Percentiles rank a stretch among this genome's conserved stretches.
Evolutionary conservation across 768 basidiomycete genomes (phyloP).

Genomic region (Glaciozyma martinii): DNA sequence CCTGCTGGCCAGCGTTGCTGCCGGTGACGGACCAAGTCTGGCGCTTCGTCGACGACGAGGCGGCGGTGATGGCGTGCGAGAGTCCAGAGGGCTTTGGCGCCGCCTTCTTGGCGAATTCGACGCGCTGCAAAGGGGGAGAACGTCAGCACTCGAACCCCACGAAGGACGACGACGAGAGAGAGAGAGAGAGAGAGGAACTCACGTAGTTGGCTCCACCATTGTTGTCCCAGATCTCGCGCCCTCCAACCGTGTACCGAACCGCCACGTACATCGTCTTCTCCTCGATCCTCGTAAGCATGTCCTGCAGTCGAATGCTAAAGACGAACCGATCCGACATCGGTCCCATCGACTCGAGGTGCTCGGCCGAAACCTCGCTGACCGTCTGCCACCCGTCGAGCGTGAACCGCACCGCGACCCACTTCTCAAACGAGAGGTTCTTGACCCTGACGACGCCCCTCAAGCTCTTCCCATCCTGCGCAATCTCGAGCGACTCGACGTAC

Average conservation of each 20-base stretch:
- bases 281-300: constrained; percentile 64
- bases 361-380: constrained; percentile 80
- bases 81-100: background rate
- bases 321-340: constrained; percentile 59
- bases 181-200: too few relatives aligned
- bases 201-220: constrained; percentile 67
- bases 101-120: background rate
- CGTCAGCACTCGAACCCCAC: constrained; percentile 16
- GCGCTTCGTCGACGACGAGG: constrained; percentile 2
- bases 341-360: constrained; percentile 48
- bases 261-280: constrained; percentile 75
- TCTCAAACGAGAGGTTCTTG: constrained; percentile 76
- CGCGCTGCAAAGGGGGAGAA: background rate
- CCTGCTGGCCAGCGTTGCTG: constrained; percentile 41
- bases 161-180: constrained; percentile 69
- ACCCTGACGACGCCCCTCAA: constrained; percentile 70
- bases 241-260: constrained; percentile 54
- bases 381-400: constrained; percentile 95
- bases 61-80: background rate
- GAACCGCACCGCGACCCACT: constrained; percentile 79
- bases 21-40: constrained; percentile 40
- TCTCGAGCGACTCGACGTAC: constrained; percentile 43
- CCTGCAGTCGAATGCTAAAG: constrained; percentile 66
- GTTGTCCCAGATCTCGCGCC: constrained; percentile 86
- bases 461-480: constrained; percentile 43